Evolutionary conservation across 2,329 filamentous ascomycete genomes (phyloP).

Genomic region (Trichoderma sp.): DNA sequence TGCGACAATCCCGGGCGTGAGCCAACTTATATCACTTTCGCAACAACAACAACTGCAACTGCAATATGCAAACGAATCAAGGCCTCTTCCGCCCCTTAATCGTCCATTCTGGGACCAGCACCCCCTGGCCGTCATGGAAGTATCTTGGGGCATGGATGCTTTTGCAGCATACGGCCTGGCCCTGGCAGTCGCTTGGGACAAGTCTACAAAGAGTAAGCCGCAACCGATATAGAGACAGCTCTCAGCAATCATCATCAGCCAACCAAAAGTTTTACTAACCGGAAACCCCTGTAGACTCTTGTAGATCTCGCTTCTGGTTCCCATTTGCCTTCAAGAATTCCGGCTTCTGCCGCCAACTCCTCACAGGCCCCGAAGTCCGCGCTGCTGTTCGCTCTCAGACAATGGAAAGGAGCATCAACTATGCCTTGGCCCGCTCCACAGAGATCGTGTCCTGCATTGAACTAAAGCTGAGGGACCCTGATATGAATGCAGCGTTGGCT

Average conservation of each 20-base stretch:
- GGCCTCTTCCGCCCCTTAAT: not conserved
- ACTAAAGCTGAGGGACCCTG: not conserved
- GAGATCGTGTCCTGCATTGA: conserved; percentile 1
- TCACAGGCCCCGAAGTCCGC: conserved; percentile 10
- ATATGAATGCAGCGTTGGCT: not conserved
- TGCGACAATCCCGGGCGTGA: not conserved
- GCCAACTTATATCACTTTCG: not conserved
- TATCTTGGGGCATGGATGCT: conserved; percentile 13
- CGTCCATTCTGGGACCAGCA: conserved; percentile 17
- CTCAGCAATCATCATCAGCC: not conserved
- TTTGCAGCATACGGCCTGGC: conserved; percentile 13
- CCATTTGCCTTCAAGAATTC: conserved; percentile 5
- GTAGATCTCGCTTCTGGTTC: conserved; percentile 2
- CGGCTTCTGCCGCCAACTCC: not conserved
- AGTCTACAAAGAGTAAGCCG: not conserved
- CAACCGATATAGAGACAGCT: not conserved
- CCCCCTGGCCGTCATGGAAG: not conserved
- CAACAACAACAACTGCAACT: not conserved
- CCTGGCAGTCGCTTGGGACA: not conserved
- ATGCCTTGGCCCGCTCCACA: conserved; percentile 9
- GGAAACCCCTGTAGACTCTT: not conserved
- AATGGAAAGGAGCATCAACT: not conserved
- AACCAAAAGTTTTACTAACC: not conserved
- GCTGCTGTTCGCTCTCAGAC: conserved; percentile 3
- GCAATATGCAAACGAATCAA: not conserved